phyloP scores from a whole-genome alignment of 2,329 filamentous ascomycete genomes.

The Eutypa lata region DNA sequence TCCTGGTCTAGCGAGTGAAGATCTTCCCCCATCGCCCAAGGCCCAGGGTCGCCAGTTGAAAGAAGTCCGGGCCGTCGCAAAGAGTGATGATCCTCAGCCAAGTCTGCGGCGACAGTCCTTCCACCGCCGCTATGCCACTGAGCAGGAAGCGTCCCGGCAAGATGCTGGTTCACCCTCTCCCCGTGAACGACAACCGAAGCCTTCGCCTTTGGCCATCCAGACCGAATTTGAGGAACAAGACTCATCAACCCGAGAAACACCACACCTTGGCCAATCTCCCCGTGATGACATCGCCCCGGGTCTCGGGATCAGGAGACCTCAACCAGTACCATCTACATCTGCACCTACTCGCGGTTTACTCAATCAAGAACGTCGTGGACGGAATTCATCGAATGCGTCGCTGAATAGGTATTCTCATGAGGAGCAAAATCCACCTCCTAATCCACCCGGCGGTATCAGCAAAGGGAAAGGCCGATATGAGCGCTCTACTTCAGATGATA shows the following conservation, averaged over 20 bases:
- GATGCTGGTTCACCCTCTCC: constrained; percentile 36
- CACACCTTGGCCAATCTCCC: constrained; percentile 36
- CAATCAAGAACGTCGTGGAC: constrained; percentile 33
- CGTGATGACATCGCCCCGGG: constrained; percentile 46
- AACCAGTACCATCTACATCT: constrained; percentile 45
- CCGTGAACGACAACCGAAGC: constrained; percentile 37
- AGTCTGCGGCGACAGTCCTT: constrained; percentile 34
- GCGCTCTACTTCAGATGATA: constrained; percentile 44
- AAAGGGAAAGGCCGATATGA: constrained; percentile 29
- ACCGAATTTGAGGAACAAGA: constrained; percentile 31
- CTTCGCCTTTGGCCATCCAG: constrained; percentile 43
- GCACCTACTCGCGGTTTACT: constrained; percentile 41
- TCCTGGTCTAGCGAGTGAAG: constrained; percentile 77
- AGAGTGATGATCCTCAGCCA: constrained; percentile 27
- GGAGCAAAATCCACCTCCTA: constrained; percentile 31
- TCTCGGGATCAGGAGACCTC: constrained; percentile 49
- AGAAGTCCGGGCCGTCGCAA: constrained; percentile 31
- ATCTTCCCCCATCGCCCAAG: constrained; percentile 44
- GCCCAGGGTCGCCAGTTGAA: constrained; percentile 30
- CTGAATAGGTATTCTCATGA: constrained; percentile 29
- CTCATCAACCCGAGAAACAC: constrained; percentile 23
- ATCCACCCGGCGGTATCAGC: constrained; percentile 31
- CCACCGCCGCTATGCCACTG: constrained; percentile 37
- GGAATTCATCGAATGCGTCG: constrained; percentile 39
- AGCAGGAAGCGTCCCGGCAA: constrained; percentile 34